These are phyloP conservation scores for Noccaea bulbosa DNA, from an alignment of 345 rosid genomes.

Conservation along the genomic window DNA sequence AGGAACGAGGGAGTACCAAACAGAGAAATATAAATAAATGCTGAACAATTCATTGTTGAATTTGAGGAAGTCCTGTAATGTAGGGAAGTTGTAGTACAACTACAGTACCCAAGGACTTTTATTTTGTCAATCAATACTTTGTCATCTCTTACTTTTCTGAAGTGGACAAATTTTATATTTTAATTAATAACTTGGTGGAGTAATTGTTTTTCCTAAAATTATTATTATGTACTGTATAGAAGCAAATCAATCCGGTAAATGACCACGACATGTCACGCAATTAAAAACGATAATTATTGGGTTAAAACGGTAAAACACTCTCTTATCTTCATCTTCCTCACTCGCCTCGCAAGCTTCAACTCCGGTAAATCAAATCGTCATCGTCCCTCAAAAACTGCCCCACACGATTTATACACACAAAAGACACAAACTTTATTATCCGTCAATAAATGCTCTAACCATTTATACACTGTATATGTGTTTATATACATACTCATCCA, in stretches of 20 bases:
- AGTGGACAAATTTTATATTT: background rate
- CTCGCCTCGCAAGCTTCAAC: background rate
- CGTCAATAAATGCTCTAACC: background rate
- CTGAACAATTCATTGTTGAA: slow-evolving; percentile 26
- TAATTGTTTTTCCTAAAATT: background rate
- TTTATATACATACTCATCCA: background rate
- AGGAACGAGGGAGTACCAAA: no score
- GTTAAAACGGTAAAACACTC: slow-evolving; percentile 12
- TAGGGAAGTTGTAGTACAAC: background rate
- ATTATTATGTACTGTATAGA: background rate
- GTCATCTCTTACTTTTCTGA: slow-evolving; percentile 3
- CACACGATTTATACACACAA: slow-evolving; percentile 41
- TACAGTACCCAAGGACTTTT: background rate
- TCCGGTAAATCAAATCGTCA: slow-evolving; percentile 20
- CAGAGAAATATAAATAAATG: background rate
- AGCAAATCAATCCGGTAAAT: background rate
- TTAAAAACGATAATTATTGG: background rate
- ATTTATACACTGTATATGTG: background rate
- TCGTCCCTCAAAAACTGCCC: slow-evolving; percentile 20
- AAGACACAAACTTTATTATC: slow-evolving; percentile 17
- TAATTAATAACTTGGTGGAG: background rate
- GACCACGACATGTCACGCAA: background rate
- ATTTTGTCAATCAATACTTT: slow-evolving; percentile 2
- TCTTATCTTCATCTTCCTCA: slow-evolving; percentile 12
- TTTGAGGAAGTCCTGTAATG: slow-evolving; percentile 20